Evolutionary conservation across 768 basidiomycete genomes (phyloP), one percentile per base, ranked within the genome.

Genomic region (Hericium rajendrae): DNA sequence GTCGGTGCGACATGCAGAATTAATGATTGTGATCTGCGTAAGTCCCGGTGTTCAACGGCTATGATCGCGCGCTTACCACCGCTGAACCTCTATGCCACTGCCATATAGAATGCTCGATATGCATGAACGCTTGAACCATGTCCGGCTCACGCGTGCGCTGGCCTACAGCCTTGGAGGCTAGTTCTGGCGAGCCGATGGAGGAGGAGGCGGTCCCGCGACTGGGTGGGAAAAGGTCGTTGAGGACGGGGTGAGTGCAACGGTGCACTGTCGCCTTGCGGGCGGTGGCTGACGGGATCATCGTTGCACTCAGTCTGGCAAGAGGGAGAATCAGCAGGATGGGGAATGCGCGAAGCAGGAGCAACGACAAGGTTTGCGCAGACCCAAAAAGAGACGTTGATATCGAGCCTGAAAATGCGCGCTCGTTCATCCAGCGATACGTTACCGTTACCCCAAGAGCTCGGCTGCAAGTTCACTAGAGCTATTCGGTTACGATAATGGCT

Each of bases 151-250:
- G 28, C 28, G 4, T 13, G 37, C 55, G 59, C 12, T 64, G 68
- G 26, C 78, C 79, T 0, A 77, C 70, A 4, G 84, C 85, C 2
- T 78, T 76, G 43, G 79, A 82, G 12, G 71, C 83, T 10, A 77
- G 78, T 10, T 85, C 79, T 58, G 74, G 75, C 0, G 73, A 70
- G 11, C 78, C 80, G 55, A 64, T 66, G 3, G 48, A 60, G 12
- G 60, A 57, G 48, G 50, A 51, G 2, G 28, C 13, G 6, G 41
- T 40, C 12, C 28, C 43, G 38, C 22, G 8, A 4, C 37, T 24
- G 24, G 54, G 26, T 0, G 41, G 55, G 49, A 8, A 26, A 52
- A 38, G 20, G 59, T n/a, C 49, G 28, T 15, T n/a, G 51, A 24
- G 51, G 48, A 54, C 48, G 49, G 48, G 52, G 46, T 49, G 52